Conservation (phyloP, 139 green algal species). For the Volvox reticuliferus region DNA sequence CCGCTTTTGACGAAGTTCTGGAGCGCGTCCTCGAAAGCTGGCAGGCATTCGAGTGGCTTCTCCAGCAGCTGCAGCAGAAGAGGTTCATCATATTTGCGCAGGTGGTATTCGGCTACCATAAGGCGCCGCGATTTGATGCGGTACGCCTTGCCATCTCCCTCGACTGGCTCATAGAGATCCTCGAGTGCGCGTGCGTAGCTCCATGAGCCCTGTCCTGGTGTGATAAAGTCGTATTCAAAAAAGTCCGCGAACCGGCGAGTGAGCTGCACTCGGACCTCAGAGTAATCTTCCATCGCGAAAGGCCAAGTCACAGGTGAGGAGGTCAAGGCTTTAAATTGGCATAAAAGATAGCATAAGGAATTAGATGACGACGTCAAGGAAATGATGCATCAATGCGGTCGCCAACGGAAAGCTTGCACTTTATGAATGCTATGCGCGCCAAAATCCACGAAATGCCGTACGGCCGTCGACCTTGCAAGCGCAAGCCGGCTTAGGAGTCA, state of each 20-base stretch:
- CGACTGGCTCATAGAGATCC: conserved; percentile 63
- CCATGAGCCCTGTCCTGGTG: conserved; percentile 58
- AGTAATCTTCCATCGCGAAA: conserved; percentile 39
- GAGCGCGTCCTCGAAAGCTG: conserved; percentile 91
- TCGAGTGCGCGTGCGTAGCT: conserved; percentile 71
- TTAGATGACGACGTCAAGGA: background rate
- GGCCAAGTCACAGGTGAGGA: background rate
- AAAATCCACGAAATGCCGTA: no score
- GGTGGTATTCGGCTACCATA: conserved; percentile 78
- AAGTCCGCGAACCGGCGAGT: conserved; percentile 88
- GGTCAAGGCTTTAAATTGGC: no score
- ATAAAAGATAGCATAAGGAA: no score
- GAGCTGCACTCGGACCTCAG: conserved; percentile 71
- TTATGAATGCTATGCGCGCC: no score
- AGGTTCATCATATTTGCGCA: conserved; percentile 82
- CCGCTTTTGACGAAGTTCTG: conserved; percentile 73
- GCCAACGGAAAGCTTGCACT: no score
- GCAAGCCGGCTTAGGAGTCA: no score
- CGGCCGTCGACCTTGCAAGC: no score
- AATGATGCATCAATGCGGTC: background rate
- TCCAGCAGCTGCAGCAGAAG: conserved; percentile 81
- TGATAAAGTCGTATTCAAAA: conserved; percentile 77
- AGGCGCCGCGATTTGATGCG: conserved; percentile 66
- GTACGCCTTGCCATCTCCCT: conserved; percentile 52
- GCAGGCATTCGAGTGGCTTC: conserved; percentile 83